Evolutionary conservation across 345 rosid genomes (phyloP).

Genomic region (Rhizophora apiculata): DNA sequence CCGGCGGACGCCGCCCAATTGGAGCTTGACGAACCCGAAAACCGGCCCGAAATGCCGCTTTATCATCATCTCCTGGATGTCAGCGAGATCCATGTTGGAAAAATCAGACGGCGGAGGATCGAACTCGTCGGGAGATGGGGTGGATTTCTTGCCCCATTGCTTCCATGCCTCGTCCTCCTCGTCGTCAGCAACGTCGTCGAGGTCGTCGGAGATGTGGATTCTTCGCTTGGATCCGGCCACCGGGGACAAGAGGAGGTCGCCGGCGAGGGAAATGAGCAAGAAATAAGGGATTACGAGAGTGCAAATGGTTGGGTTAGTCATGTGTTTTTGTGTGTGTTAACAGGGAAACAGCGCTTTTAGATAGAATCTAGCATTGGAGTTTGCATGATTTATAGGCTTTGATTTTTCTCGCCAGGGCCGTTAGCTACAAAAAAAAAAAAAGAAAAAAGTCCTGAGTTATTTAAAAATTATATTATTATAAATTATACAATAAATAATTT

Average conservation of each 20-base stretch:
- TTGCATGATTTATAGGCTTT: too few relatives aligned
- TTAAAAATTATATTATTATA: too few relatives aligned
- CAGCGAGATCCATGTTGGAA: conserved; percentile 45
- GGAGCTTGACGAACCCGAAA: conserved; percentile 89
- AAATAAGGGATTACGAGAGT: conserved; percentile 19
- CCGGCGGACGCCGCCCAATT: conserved; percentile 57
- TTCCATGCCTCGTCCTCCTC: conserved; percentile 96
- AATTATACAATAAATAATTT: too few relatives aligned
- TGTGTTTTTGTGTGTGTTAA: background rate
- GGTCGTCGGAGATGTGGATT: conserved; percentile 80
- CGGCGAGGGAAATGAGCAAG: conserved; percentile 13
- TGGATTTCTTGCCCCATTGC: conserved; percentile 69
- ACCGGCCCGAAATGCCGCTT: conserved; percentile 58
- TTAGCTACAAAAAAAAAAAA: too few relatives aligned
- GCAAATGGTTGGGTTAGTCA: background rate
- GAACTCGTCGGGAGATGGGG: conserved; percentile 26
- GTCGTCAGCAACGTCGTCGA: conserved; percentile 75
- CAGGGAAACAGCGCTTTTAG: background rate
- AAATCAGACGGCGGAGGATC: conserved; percentile 72
- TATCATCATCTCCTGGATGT: conserved; percentile 66
- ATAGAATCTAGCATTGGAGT: too few relatives aligned
- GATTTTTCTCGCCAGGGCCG: too few relatives aligned
- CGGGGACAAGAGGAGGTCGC: conserved; percentile 22
- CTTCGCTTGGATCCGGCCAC: conserved; percentile 53
- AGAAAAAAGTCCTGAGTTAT: too few relatives aligned